Base-by-base conservation (phyloP, 345 rosid genomes). In the Cardamine chenopodiifolia region DNA sequence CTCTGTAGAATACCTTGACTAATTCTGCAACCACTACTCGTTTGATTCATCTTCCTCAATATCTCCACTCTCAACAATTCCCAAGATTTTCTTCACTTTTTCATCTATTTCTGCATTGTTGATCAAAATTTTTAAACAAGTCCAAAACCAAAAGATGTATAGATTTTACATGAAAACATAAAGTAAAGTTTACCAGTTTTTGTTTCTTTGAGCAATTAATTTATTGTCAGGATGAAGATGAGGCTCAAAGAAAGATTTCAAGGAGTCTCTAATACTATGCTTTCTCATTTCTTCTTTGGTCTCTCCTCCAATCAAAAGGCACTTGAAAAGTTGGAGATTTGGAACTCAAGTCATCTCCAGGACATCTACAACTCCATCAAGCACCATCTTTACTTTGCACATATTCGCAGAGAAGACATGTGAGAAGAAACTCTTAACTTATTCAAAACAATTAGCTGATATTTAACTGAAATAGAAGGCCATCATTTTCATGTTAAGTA, bases 51-150 rank as follows among this genome's bases (percentile, higher is more conserved):
- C 83, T 73, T 87, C 93, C 72, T 78, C 92, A 40, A 56, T 73
- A 61, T 85, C 85, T 60, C 85, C 87, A 66, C 82, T 77, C 53
- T 86, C 83, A 73, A 95, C 68, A 71, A 86, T 86, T 79, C 83
- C 85, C 80, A 90, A 85, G 66, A 95, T 86, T 76, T 75, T 80
- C 80, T 82, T 77, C 60, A 95, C 86, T 29, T 87, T 92, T 28
- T 84, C 88, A 53, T 95, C 97, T 5, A 89, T 80, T 54, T 90
- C 98, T 95, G 91, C 87, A 84, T 63, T 65, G 32, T 62, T 70
- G 45, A 69, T 18, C 17, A 29, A 28, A 31, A 26, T n/a, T 86
- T 84, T 75, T 72, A 49, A 19, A 39, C 44, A 66, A 35, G 1
- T 18, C 40, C 14, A 35, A 37, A 10, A 19, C 23, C 45, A n/a